Evolutionary conservation across 441 rosid genomes (phyloP).

Genomic region (Arabidopsis lyrata): DNA sequence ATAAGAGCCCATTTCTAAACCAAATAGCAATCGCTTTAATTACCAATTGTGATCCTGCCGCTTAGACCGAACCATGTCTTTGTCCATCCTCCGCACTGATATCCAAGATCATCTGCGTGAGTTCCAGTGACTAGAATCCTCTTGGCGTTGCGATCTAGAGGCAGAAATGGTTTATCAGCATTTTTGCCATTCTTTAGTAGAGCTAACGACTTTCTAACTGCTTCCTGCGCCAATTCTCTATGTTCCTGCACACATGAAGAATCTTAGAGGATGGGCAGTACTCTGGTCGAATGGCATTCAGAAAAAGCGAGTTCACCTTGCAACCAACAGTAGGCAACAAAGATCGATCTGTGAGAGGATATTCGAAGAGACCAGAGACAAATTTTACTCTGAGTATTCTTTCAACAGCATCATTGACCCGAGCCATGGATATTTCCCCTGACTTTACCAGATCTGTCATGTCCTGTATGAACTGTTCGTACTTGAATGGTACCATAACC

Average conservation of each 20-base stretch:
- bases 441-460: constrained; percentile 64
- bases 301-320: constrained; percentile 56
- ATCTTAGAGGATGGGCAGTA: neutral
- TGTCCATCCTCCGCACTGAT: constrained; percentile 98
- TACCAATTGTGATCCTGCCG: constrained; percentile 87
- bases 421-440: constrained; percentile 68
- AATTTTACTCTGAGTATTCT: constrained; percentile 91
- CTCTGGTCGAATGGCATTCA: neutral
- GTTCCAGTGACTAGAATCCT: constrained; percentile 80
- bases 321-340: constrained; percentile 77
- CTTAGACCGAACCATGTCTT: constrained; percentile 67
- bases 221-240: constrained; percentile 81
- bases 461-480: constrained; percentile 60
- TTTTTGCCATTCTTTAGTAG: constrained; percentile 84
- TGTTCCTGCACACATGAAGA: constrained; percentile 59
- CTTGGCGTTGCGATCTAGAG: constrained; percentile 66
- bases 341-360: constrained; percentile 77
- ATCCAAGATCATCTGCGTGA: constrained; percentile 91
- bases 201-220: constrained; percentile 89
- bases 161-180: constrained; percentile 64
- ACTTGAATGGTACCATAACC: constrained; percentile 81
- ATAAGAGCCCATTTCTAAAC: neutral
- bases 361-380: constrained; percentile 78
- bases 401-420: constrained; percentile 88
- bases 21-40: constrained; percentile 2